A percentile compares a stretch with the other conserved stretches of the same genome.
phyloP scores from a whole-genome alignment of 2,329 filamentous ascomycete genomes.

The Hypoxylon rubiginosum region DNA sequence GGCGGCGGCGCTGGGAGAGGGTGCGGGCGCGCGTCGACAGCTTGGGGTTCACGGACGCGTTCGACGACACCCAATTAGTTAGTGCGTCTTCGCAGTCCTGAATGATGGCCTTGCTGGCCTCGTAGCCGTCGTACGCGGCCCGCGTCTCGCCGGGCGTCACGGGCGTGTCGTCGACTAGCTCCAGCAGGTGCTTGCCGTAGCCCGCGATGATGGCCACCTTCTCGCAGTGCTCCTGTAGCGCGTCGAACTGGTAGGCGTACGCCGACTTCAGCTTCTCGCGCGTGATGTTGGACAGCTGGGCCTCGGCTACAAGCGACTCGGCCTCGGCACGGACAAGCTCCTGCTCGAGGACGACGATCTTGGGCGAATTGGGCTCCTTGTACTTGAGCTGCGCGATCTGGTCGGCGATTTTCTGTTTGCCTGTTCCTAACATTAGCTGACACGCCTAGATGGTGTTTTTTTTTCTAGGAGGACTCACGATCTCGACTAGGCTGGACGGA shows the following conservation, averaged over 20 bases:
- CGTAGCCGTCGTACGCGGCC: conserved; percentile 96
- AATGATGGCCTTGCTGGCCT: conserved; percentile 98
- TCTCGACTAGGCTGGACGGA: conserved; percentile 98
- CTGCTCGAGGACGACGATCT: conserved; percentile 97
- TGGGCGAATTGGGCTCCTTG: conserved; percentile 98
- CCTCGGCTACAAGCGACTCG: conserved; percentile 98
- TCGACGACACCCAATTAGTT: conserved; percentile 95
- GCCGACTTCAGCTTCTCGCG: conserved; percentile 99
- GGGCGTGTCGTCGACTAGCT: conserved; percentile 95
- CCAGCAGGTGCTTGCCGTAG: conserved; percentile 97
- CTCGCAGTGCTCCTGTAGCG: conserved; percentile 95
- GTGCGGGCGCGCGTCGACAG: conserved; percentile 90
- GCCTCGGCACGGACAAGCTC: conserved; percentile 98
- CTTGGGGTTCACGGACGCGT: conserved; percentile 88
- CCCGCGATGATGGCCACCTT: conserved; percentile 98
- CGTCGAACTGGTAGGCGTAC: conserved; percentile 98
- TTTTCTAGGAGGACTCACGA: conserved; percentile 72
- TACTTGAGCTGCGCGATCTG: conserved; percentile 99
- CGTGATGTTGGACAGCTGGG: conserved; percentile 98
- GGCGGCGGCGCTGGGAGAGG: conserved; percentile 85
- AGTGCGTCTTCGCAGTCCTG: conserved; percentile 98
- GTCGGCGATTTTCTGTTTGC: conserved; percentile 99
- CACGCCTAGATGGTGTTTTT: conserved; percentile 7
- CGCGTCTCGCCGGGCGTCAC: conserved; percentile 98
- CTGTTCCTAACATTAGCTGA: conserved; percentile 61